Conservation (phyloP, 2,329 filamentous ascomycete species). For the Colletotrichum agaves region DNA sequence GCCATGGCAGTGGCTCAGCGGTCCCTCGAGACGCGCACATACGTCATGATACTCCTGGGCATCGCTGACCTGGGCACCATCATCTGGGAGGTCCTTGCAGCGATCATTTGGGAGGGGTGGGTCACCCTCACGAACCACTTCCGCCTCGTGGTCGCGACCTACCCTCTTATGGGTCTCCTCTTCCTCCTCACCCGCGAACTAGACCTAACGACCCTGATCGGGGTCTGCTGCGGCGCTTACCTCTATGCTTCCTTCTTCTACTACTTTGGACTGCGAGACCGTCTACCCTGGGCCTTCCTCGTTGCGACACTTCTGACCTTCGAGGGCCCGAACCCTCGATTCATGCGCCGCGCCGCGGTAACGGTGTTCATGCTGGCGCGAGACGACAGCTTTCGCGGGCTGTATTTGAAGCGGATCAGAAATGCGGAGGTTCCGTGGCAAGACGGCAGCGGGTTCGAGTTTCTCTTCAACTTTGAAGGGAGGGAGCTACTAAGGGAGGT, state of each 20-base stretch:
- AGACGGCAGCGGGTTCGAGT: conserved; percentile 30
- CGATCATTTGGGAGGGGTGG: conserved; percentile 23
- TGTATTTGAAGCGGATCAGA: conserved; percentile 9
- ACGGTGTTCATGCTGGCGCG: conserved; percentile 32
- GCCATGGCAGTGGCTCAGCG: conserved; percentile 20
- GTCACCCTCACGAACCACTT: conserved; percentile 33
- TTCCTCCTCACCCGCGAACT: conserved; percentile 20
- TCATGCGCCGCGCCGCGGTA: conserved; percentile 29
- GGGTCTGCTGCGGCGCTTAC: conserved; percentile 21
- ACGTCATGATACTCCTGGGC: conserved; percentile 31
- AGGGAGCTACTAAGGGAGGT: conserved; percentile 27
- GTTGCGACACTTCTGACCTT: conserved; percentile 27
- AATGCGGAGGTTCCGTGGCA: conserved; percentile 20
- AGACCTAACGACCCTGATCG: conserved; percentile 11
- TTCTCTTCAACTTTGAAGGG: conserved; percentile 30
- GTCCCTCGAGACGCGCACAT: conserved; percentile 22
- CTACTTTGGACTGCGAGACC: conserved; percentile 24
- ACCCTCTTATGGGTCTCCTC: conserved; percentile 31
- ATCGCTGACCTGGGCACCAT: conserved; percentile 26
- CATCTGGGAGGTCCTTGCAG: conserved; percentile 34
- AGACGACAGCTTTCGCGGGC: conserved; percentile 17
- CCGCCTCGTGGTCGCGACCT: conserved; percentile 31
- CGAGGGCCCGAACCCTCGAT: conserved; percentile 23
- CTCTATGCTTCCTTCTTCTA: conserved; percentile 27
- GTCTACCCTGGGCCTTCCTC: conserved; percentile 27